Percentiles rank a stretch among this genome's conserved stretches.
Evolutionary conservation across 345 rosid genomes (phyloP).

Genomic region (Acer campestre): DNA sequence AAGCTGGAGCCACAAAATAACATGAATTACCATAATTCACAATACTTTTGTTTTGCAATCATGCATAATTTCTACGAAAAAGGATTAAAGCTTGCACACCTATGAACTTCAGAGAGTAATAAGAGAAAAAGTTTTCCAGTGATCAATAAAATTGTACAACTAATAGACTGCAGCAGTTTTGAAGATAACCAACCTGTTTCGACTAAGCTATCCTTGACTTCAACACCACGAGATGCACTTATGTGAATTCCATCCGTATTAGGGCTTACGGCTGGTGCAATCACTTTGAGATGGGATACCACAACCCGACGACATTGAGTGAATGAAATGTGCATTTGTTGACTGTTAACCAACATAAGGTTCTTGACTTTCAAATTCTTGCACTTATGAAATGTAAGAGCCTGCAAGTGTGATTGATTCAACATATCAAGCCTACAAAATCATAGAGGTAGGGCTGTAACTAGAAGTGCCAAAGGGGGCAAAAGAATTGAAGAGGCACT

Average conservation of each 20-base stretch:
- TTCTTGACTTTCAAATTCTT: conserved; percentile 63
- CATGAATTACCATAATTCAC: not conserved
- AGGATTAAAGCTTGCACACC: not conserved
- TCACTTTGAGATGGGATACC: conserved; percentile 45
- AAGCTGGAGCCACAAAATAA: too few relatives aligned
- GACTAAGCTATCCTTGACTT: conserved; percentile 51
- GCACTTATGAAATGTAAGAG: conserved; percentile 82
- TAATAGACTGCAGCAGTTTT: conserved; percentile 10
- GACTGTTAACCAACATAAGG: conserved; percentile 59
- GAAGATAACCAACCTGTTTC: conserved; percentile 57
- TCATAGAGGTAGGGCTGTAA: not conserved
- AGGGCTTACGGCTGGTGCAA: conserved; percentile 77
- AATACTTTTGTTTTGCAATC: conserved; percentile 2
- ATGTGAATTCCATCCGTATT: conserved; percentile 94
- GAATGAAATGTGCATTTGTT: conserved; percentile 82
- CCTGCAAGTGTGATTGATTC: conserved; percentile 48
- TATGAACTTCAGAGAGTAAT: not conserved
- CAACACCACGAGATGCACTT: conserved; percentile 68
- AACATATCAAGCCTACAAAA: conserved; percentile 14
- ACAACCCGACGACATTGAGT: conserved; percentile 64
- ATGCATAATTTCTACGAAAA: not conserved
- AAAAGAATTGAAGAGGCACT: not conserved
- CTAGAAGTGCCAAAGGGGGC: not conserved
- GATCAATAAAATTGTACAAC: conserved; percentile 7
- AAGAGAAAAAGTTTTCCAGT: not conserved